Base-by-base conservation (phyloP, 768 basidiomycete genomes). In the Tulasnella sp. region DNA sequence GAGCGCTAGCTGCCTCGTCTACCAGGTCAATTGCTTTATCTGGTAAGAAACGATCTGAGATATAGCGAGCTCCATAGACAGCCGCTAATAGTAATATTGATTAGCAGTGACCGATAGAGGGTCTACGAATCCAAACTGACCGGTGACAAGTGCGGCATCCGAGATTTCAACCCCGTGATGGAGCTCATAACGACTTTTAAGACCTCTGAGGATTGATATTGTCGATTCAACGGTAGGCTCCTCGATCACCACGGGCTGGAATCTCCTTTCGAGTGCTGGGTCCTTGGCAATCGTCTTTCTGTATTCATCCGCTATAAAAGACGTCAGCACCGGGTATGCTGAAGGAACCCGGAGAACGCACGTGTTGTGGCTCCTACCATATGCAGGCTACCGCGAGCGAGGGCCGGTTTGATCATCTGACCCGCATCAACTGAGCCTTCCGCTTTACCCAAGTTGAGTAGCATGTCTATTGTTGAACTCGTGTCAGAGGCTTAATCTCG, bases 121-220 rank as follows among this genome's bases (percentile, higher is more conserved):
- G 9, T 13, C 19, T 0, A 45, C 37, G n/a, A 15, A 45, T 28
- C 12, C 34, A 28, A 28, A 62, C 70, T 12, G 45, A 79, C 82
- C 81, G 3, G 88, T 92, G 10, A 95, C 90, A 3, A 95, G 70
- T 2, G 90, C 87, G 12, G 75, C 73, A 60, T 95, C 90, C 1
- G 86, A 78, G 50, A 95, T 91, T 60, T 87, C 85, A 1, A 95
- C 90, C 27, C 90, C 90, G 55, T 92, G 90, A 59, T 95, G 90
- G 1, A 89, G 86, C 58, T 93, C 89, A 58, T 92, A 91, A 35
- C 79, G 71, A 0, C 82, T 63, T 61, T 90, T 89, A 29, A 92
- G 69, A 6, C 89, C 90, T 16, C 88, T 81, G 0, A 93, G 72
- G 52, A 95, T 95, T 0, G 64, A 65, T 27, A 67, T 84, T 0